Base-by-base conservation (phyloP, 2,329 filamentous ascomycete species). In the Scytalidium sp. region DNA sequence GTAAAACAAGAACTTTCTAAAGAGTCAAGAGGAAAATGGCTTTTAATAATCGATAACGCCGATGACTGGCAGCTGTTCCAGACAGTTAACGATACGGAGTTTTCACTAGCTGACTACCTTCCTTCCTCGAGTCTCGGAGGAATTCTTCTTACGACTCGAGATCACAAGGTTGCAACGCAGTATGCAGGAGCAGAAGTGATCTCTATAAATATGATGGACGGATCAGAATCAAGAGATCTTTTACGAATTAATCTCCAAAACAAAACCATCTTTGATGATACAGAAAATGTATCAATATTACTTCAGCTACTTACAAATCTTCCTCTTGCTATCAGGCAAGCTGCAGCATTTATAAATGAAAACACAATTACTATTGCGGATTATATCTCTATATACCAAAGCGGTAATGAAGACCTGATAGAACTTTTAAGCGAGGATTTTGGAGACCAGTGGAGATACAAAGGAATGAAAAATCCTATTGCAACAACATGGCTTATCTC, bases 1-100 rank as follows among this genome's bases (percentile, higher is more conserved):
- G 46, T 57, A 7, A 47, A 51, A 23, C 27, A 25, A 23, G 15
- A 20, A 17, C 29, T 57, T 22, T 45, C 21, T 21, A 27, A 51
- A 20, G 56, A 60, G n/a, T 50, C 29, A n/a, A 50, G 42, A 1
- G 60, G 64, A 1, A 50, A 51, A 1, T 76, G 71, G 73, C 58
- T 76, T 1, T 49, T 76, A 39, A 59, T 77, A 36, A 45, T 76
- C n/a, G 72, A 77, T 47, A 76, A 74, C 45, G 70, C 68, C 11
- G 70, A 76, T 47, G 69, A 76, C 49, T 43, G 44, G 3, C 50
- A 64, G 1, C 49, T 72, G 2, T 47, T 70, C 1, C 9, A 50
- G 5, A 32, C 52, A 5, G 9, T 47, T 4, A 22, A 25, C 15
- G 41, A 48, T 32, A 21, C 32, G 42, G 43, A 43, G 6, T 1